phyloP scores from a whole-genome alignment of 179 eudicot species.

The Vitellaria paradoxa region DNA sequence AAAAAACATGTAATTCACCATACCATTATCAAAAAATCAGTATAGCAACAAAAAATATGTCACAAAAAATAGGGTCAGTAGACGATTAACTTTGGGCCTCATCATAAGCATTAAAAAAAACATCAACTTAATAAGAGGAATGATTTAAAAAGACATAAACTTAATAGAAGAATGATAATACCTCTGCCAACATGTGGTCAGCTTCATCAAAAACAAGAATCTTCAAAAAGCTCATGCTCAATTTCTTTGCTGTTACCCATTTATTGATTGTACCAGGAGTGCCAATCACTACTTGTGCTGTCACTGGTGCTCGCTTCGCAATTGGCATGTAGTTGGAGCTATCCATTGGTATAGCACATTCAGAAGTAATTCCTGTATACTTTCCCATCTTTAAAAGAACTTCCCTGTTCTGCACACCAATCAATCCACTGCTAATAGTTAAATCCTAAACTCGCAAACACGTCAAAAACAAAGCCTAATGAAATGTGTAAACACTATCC shows the following conservation, averaged over 20 bases:
- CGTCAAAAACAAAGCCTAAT: no score
- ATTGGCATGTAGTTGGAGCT: constrained; percentile 47
- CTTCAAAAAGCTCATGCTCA: constrained; percentile 60
- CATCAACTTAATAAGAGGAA: background rate
- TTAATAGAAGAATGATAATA: constrained; percentile 16
- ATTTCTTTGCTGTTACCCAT: constrained; percentile 48
- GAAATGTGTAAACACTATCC: no score
- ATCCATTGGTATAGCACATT: constrained; percentile 63
- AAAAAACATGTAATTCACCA: no score
- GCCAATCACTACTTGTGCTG: constrained; percentile 79
- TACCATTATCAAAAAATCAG: background rate
- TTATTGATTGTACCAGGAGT: constrained; percentile 86
- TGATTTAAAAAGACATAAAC: no score
- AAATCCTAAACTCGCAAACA: background rate
- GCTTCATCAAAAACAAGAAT: constrained; percentile 95
- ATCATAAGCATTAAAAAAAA: background rate
- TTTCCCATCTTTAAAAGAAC: constrained; percentile 83
- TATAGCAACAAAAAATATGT: background rate
- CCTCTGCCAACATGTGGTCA: constrained; percentile 96
- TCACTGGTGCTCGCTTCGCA: constrained; percentile 47
- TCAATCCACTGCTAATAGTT: background rate
- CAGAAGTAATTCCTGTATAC: constrained; percentile 75
- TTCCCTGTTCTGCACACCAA: constrained; percentile 65
- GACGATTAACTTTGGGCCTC: background rate
- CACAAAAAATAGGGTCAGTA: background rate